A percentile compares a stretch with the other conserved stretches of the same genome.
Evolutionary conservation across 2,329 filamentous ascomycete genomes (phyloP).

Genomic region (Calycina marina): DNA sequence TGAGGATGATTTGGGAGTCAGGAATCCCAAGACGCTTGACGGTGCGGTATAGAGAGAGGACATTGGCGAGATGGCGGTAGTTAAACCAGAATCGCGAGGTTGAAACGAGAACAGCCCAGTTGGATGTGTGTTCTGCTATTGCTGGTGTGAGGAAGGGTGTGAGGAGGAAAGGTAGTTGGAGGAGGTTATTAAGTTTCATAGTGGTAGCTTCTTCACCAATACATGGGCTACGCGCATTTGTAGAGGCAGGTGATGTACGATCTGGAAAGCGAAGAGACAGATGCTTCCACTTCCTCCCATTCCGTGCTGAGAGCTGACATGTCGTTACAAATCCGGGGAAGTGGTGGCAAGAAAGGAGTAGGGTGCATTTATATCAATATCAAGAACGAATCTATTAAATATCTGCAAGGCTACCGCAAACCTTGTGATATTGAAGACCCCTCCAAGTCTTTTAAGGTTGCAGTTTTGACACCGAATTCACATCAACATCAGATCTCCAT

Average conservation of each 20-base stretch:
- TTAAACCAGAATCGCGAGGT: conserved; percentile 99
- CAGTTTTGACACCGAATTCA: too few species aligned
- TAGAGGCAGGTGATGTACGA: neutral
- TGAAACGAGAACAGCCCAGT: conserved; percentile 97
- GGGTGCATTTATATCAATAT: too few species aligned
- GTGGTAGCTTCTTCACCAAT: neutral
- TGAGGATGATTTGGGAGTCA: conserved; percentile 97
- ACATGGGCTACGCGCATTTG: neutral
- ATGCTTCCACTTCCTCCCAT: too few species aligned
- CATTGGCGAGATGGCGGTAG: conserved; percentile 95
- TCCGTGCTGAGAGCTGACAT: too few species aligned
- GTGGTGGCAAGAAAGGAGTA: too few species aligned
- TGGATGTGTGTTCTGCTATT: conserved; percentile 75
- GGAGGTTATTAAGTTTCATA: conserved; percentile 36
- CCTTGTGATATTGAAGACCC: too few species aligned
- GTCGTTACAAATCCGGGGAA: too few species aligned
- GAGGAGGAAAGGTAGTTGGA: conserved; percentile 29
- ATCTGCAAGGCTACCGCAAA: too few species aligned
- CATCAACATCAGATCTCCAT: too few species aligned
- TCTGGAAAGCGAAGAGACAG: neutral
- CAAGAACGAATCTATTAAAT: too few species aligned
- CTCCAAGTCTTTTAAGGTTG: too few species aligned
- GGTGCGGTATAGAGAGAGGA: conserved; percentile 91
- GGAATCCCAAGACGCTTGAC: conserved; percentile 96
- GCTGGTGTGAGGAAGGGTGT: conserved; percentile 31